Evolutionary conservation across 1,284 basidiomycete genomes (phyloP).

Genomic region (Microbotryomycetes sp.): DNA sequence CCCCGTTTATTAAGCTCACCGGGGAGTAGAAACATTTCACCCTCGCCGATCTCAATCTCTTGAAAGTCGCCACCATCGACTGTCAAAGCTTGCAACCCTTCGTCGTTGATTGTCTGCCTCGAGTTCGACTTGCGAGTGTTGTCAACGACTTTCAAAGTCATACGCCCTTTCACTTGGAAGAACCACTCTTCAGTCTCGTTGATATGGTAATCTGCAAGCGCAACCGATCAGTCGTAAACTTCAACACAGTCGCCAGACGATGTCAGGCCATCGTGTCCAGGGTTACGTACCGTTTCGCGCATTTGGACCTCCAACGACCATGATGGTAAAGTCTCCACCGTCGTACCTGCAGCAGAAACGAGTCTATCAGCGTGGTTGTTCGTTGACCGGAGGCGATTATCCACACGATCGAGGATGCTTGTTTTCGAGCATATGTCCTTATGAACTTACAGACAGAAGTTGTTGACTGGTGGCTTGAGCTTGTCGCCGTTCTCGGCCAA

Average conservation of each 20-base stretch:
- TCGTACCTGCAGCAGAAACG: conserved; percentile 62
- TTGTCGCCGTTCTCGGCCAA: conserved; percentile 67
- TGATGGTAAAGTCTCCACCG: conserved; percentile 76
- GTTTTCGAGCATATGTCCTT: neutral
- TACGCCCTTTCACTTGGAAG: conserved; percentile 68
- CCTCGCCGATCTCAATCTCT: conserved; percentile 85
- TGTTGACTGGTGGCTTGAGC: conserved; percentile 74
- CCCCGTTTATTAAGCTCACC: conserved; percentile 49
- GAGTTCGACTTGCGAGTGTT: conserved; percentile 1
- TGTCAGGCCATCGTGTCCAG: neutral
- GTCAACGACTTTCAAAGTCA: conserved; percentile 37
- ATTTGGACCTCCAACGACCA: conserved; percentile 90
- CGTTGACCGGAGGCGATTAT: neutral
- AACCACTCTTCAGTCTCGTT: conserved; percentile 98
- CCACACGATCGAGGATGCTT: no score
- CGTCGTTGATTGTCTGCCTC: conserved; percentile 8
- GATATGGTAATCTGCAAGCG: conserved; percentile 66
- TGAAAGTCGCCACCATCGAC: conserved; percentile 80
- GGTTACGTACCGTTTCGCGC: conserved; percentile 53
- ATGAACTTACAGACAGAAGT: conserved; percentile 22
- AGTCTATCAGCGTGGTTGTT: conserved; percentile 56
- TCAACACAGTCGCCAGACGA: neutral
- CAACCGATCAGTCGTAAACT: neutral
- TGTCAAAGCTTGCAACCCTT: conserved; percentile 47
- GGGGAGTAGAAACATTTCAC: conserved; percentile 92